Evolutionary conservation across 345 rosid genomes (phyloP), one percentile per base, ranked within the genome.

Genomic region (Streptanthus diversifolius): DNA sequence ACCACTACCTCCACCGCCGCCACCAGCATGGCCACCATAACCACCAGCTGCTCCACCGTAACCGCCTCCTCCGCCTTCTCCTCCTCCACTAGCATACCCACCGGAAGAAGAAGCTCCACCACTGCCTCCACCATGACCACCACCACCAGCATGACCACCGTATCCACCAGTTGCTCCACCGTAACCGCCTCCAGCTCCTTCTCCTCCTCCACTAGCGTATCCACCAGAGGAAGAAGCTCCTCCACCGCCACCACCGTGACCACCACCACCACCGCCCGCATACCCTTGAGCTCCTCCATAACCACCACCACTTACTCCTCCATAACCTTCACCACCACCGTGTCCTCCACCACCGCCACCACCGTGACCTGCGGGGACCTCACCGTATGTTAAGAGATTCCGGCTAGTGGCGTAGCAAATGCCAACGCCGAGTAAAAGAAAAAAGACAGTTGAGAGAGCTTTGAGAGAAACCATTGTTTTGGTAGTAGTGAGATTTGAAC

Each of bases 41-140:
- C 85, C 88, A 71, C 71, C 82, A 19, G 81, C 78, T 0, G 71
- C 77, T 22, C 85, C 85, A 65, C 77, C 76, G 0, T 83, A 80
- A 52, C 76, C 85, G 0, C 80, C 79, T 53, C 77, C 79, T 17
- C 73, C 85, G 40, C 76, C 79, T 68, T 75, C 79, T 52, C 79
- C 73, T 33, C 79, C 77, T 44, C 82, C 87, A 54, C 79, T 73
- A 33, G 81, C 84, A 8, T 77, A 69, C 0, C 74, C 78, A 68
- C 79, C 74, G 0, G 69, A 68, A 75, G 69, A 48, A 19, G 76
- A 68, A 30, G 82, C 83, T 2, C 61, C 79, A 10, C 85, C 85
- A 43, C 77, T 72, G 1, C 79, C 80, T 55, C 82, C 87, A 37
- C 80, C 85, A 7, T 77, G 76, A 13, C 74, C 80, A 8, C 73